These are phyloP conservation scores for Citrus sinensis DNA, from an alignment of 345 rosid species.

Conservation along the genomic window DNA sequence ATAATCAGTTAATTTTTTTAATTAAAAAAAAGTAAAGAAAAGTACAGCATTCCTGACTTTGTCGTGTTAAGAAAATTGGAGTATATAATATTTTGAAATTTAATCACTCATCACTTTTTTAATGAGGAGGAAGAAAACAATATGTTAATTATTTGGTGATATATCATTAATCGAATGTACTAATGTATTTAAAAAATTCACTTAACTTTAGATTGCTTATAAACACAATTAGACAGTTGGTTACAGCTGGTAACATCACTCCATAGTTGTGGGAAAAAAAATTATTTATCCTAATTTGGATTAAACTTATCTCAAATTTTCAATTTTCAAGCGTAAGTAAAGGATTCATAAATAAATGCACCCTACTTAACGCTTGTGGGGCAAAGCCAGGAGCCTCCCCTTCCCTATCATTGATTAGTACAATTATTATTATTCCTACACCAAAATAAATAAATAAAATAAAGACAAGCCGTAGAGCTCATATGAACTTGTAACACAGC, in stretches of 20 bases:
- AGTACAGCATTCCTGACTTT: background rate
- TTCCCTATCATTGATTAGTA: background rate
- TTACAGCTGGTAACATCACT: background rate
- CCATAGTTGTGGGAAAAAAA: background rate
- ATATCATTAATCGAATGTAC: background rate
- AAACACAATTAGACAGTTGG: background rate
- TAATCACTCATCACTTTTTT: background rate
- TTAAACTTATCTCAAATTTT: background rate
- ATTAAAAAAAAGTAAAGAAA: no score
- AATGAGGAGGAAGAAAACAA: background rate
- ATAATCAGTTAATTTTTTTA: no score
- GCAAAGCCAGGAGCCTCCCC: background rate
- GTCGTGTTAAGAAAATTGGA: background rate
- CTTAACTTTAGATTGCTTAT: background rate
- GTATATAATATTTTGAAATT: background rate
- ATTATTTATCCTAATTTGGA: background rate
- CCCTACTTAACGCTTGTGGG: background rate
- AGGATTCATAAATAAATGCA: background rate
- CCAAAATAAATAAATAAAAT: background rate
- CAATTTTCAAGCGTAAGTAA: background rate
- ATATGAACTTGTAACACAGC: constrained; percentile 2
- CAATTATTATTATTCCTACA: background rate
- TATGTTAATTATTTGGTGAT: background rate
- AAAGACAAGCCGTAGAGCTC: background rate
- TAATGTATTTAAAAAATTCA: background rate